Base-by-base conservation (phyloP, 768 basidiomycete genomes). In the Cyclocybe cylindracea region DNA sequence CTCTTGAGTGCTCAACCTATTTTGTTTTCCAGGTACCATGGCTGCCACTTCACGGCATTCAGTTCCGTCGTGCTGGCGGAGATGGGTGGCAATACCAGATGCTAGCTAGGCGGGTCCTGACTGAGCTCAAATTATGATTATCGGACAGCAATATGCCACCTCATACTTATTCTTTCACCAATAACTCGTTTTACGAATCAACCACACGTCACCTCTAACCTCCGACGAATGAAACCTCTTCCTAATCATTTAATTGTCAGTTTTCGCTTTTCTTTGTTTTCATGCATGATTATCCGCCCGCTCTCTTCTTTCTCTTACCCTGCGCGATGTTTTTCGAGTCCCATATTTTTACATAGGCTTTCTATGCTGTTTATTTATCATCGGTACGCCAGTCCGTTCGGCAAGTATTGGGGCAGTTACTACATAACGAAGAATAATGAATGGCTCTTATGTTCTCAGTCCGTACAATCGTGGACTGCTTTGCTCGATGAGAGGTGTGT, bases 81-180 rank as follows among this genome's bases (percentile, higher is more conserved):
- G 91, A 96, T 58, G 91, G 89, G 0, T 98, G 94, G 94, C 94
- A 97, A 70, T 98, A 98, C 69, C 93, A 95, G 66, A 94, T 94
- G 91, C 80, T 98, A 37, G 94, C 91, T 18, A 79, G 91, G 59
- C 79, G 91, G 53, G 91, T 94, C 37, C 71, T 94, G 60, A 94
- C 91, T 36, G 91, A 94, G 68, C 78, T 94, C 66, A 93, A 93
- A 71, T 72, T 94, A 77, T 93, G 49, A 55, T 44, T 7, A n/a
- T 29, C 7, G 7, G 6, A 32, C 11, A 24, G 44, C 33, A n/a
- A 16, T 45, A 14, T 35, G 5, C 39, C 34, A 10, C 37, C 37
- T 45, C n/a, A 16, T 29, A n/a, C 29, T 43, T 19, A 38, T 16
- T 16, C 16, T 38, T 16, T 16, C 11, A 7, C 37, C 46, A 3